Percentiles rank a stretch among this genome's conserved stretches.
phyloP scores from a whole-genome alignment of 1,284 basidiomycete genomes.

The Cutaneotrichosporon spelunceum region DNA sequence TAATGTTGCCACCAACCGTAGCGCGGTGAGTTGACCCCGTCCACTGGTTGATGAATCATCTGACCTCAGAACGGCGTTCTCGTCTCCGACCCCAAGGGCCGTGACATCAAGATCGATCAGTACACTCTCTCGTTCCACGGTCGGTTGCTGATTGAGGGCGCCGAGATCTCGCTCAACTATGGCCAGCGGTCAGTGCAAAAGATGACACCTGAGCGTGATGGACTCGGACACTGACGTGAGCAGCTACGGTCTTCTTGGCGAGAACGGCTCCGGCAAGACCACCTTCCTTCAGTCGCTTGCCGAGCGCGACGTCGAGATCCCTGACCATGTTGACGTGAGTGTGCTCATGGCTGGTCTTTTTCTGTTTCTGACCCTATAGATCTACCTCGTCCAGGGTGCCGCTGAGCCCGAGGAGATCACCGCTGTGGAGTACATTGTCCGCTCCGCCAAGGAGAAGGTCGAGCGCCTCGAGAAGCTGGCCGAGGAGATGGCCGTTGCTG shows the following conservation, averaged over 20 bases:
- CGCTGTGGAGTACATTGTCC: conserved; percentile 93
- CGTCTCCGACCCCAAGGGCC: conserved; percentile 83
- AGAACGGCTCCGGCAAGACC: conserved; percentile 93
- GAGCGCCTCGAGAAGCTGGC: conserved; percentile 92
- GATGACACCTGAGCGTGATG: background rate
- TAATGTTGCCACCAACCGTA: conserved; percentile 82
- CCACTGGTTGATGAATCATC: background rate
- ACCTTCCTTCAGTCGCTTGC: conserved; percentile 63
- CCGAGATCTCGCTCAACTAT: conserved; percentile 89
- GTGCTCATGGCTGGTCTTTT: conserved; percentile 13
- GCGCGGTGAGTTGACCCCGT: conserved; percentile 37
- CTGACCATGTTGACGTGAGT: conserved; percentile 78
- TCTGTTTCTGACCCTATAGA: conserved; percentile 50
- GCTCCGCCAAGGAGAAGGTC: conserved; percentile 89
- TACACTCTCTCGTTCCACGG: conserved; percentile 98
- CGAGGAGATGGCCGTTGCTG: conserved; percentile 86
- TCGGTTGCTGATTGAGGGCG: conserved; percentile 84
- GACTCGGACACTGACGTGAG: background rate
- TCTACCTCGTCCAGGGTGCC: conserved; percentile 93
- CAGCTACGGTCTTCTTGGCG: conserved; percentile 84
- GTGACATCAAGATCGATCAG: conserved; percentile 96
- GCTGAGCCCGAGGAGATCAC: conserved; percentile 95
- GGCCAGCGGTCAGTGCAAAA: conserved; percentile 66
- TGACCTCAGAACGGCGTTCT: conserved; percentile 68
- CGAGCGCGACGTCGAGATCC: conserved; percentile 90